Evolutionary conservation across 2,329 filamentous ascomycete species (phyloP).

Genomic region (Fusarium nelsonii): DNA sequence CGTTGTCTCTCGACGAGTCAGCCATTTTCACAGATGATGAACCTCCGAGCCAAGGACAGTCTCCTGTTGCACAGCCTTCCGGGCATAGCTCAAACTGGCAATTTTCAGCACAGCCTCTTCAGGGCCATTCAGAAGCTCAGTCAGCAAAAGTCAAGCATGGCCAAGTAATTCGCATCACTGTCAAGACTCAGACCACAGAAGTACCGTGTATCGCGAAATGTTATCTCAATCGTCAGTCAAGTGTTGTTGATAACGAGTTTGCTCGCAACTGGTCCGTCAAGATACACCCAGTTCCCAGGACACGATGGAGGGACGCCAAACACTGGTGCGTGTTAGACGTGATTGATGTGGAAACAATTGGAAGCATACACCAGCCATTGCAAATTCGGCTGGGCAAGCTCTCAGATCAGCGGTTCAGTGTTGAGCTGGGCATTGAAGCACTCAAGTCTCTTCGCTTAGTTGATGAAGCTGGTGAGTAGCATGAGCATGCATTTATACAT

Average conservation of each 20-base stretch:
- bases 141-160: slow-evolving; percentile 32
- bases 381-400: slow-evolving; percentile 31
- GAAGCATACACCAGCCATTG: slow-evolving; percentile 13
- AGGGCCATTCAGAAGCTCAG: not conserved
- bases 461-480: slow-evolving; percentile 29
- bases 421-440: slow-evolving; percentile 31
- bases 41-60: slow-evolving; percentile 19
- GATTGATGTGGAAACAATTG: slow-evolving; percentile 38
- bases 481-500: not conserved
- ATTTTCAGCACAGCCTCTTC: slow-evolving; percentile 14
- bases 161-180: slow-evolving; percentile 35
- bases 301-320: slow-evolving; percentile 22
- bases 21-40: slow-evolving; percentile 21
- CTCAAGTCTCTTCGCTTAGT: slow-evolving; percentile 29
- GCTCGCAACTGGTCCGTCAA: slow-evolving; percentile 18
- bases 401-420: slow-evolving; percentile 8
- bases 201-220: slow-evolving; percentile 39
- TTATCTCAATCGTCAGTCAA: slow-evolving; percentile 14
- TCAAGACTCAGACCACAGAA: slow-evolving; percentile 23
- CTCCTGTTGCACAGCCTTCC: slow-evolving; percentile 24
- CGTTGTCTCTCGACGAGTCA: slow-evolving; percentile 9
- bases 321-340: slow-evolving; percentile 33
- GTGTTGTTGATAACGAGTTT: slow-evolving; percentile 33
- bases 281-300: slow-evolving; percentile 18
- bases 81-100: slow-evolving; percentile 15